Evolutionary conservation across 2,329 filamentous ascomycete genomes (phyloP), one percentile per base, ranked within the genome.

Genomic region (Penicillium polonicum): DNA sequence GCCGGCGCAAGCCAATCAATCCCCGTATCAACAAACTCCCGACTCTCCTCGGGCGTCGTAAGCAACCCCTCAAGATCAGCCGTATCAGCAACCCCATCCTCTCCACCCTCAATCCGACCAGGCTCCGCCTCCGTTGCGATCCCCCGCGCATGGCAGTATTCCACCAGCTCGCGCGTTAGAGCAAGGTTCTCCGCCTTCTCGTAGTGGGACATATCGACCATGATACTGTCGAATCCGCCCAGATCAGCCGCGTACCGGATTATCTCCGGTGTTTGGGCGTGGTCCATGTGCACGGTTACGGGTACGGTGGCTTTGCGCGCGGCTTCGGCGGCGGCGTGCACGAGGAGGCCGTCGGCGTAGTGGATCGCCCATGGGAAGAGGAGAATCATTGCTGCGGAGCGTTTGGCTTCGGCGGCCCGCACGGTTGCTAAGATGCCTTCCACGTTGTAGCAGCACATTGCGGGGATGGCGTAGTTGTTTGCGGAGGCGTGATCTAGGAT

Each of bases 201-300:
- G 68, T 88, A 85, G 69, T 90, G 88, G 57, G 81, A 85, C 87
- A 91, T 91, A 73, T 91, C 88, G 0, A 90, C 84, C 88, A 91
- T 90, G 70, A 91, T 89, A 61, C 82, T 84, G 72, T 90, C 88
- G 64, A 90, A 90, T 3, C 76, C 81, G 49, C 82, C 78, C n/a
- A 84, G 80, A 64, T 86, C 80, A 0, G 85, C 86, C 0, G 86
- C 85, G 5, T 76, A 78, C 17, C 82, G 81, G 61, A 88, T 84
- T 33, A 86, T 83, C 61, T 85, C 84, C 3, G 84, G 83, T 9
- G 81, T 83, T 72, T 88, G 86, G 31, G 83, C 84, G 73, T 88
- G 86, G 76, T 88, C 86, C 67, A 88, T 82, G 72, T 88, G 86
- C 44, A 88, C 76, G 25, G 82, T 81, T 33, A 88, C 74, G 27